phyloP scores from a whole-genome alignment of 2,329 filamentous ascomycete genomes.

The Hirsutella minnesotensis region DNA sequence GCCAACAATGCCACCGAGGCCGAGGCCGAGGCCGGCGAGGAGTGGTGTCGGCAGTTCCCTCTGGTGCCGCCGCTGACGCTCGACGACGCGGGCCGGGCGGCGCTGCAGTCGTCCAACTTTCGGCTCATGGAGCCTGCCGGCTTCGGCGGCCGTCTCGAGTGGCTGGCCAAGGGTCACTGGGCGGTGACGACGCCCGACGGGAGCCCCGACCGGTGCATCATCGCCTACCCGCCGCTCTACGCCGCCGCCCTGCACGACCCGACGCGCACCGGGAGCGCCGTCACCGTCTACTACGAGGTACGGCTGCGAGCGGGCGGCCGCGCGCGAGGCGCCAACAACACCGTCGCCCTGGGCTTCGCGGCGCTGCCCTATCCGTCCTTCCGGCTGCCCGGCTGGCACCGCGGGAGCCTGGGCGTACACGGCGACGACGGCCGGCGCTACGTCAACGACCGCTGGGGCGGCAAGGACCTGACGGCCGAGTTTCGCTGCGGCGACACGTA shows the following conservation, averaged over 20 bases:
- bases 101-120: constrained; percentile 39
- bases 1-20: constrained; percentile 56
- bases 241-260: constrained; percentile 47
- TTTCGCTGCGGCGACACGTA: constrained; percentile 56
- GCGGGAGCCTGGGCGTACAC: constrained; percentile 64
- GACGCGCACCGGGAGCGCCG: constrained; percentile 23
- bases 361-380: constrained; percentile 69
- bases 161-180: constrained; percentile 40
- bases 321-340: too few relatives aligned
- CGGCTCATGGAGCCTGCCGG: constrained; percentile 38
- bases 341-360: constrained; percentile 55
- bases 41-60: constrained; percentile 52
- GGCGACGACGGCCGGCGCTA: constrained; percentile 69
- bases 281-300: constrained; percentile 64
- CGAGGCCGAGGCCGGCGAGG: constrained; percentile 51
- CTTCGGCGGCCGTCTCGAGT: constrained; percentile 34
- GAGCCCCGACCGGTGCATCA: constrained; percentile 49
- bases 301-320: constrained; percentile 34
- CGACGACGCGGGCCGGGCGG: constrained; percentile 31
- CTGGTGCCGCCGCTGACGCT: constrained; percentile 42
- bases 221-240: constrained; percentile 60
- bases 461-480: constrained; percentile 51
- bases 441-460: constrained; percentile 64
- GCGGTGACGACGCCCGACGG: constrained; percentile 24
- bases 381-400: constrained; percentile 71